Percentiles rank a stretch among this genome's conserved stretches.
These are phyloP conservation scores for Akebia trifoliata DNA, from an alignment of 164 flowering plant species.

Conservation along the genomic window DNA sequence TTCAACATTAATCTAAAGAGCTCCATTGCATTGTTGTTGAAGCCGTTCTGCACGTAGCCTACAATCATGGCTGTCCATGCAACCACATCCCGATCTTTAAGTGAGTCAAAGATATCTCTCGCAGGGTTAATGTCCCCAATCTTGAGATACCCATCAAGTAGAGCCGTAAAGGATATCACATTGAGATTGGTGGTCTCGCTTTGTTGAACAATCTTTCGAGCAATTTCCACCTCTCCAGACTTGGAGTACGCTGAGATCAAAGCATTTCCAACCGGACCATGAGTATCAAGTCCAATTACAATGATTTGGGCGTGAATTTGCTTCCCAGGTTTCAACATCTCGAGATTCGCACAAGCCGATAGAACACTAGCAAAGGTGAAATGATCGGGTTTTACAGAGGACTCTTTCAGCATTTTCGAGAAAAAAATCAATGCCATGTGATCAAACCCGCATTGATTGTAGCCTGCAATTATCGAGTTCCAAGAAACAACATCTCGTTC, in stretches of 20 bases:
- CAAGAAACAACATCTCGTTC: conserved; percentile 28
- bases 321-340: conserved; percentile 24
- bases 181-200: conserved; percentile 33
- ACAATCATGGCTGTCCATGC: conserved; percentile 98
- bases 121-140: conserved; percentile 73
- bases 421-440: conserved; percentile 21
- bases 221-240: conserved; percentile 54
- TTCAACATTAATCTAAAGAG: conserved; percentile 61
- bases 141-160: conserved; percentile 78
- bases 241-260: conserved; percentile 81
- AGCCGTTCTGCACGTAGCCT: conserved; percentile 70
- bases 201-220: conserved; percentile 40
- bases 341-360: conserved; percentile 40
- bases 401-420: conserved; percentile 20
- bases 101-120: conserved; percentile 55
- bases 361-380: conserved; percentile 41
- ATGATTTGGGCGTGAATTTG: conserved; percentile 38
- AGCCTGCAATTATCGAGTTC: conserved; percentile 32
- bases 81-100: conserved; percentile 63
- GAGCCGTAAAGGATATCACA: conserved; percentile 61
- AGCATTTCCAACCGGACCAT: conserved; percentile 62
- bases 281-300: conserved; percentile 26
- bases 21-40: conserved; percentile 49
- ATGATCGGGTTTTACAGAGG: conserved; percentile 18
- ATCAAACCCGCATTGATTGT: conserved; percentile 25